phyloP scores from a whole-genome alignment of 2,329 filamentous ascomycete genomes.

The Sporothrix protearum region DNA sequence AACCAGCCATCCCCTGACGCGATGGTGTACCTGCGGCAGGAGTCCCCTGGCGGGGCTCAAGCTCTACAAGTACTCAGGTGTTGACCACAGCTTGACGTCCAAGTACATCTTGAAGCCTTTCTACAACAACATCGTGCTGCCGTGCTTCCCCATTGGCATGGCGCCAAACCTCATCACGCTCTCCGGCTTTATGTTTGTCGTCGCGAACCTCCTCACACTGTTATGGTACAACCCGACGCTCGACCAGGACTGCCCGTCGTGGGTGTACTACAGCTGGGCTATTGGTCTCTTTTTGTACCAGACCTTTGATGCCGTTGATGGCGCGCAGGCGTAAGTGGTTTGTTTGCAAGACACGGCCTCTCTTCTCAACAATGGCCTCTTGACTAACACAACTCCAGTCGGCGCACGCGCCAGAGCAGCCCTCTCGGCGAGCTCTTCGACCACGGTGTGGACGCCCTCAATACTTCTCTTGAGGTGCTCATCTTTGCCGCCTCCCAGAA shows the following conservation, averaged over 20 bases:
- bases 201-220: conserved; percentile 84
- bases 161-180: conserved; percentile 85
- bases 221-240: conserved; percentile 95
- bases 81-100: conserved; percentile 86
- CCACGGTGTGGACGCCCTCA: conserved; percentile 93
- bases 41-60: conserved; percentile 83
- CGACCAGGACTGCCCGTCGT: conserved; percentile 86
- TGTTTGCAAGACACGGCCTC: background rate
- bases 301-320: conserved; percentile 97
- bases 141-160: conserved; percentile 93
- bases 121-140: conserved; percentile 91
- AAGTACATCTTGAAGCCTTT: conserved; percentile 96
- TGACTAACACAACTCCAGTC: conserved; percentile 43
- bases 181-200: conserved; percentile 83
- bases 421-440: conserved; percentile 96
- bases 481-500: conserved; percentile 92
- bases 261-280: conserved; percentile 94
- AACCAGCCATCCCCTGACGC: background rate
- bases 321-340: conserved; percentile 74
- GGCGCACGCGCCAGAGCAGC: conserved; percentile 86
- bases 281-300: conserved; percentile 91
- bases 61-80: conserved; percentile 90
- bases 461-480: conserved; percentile 89
- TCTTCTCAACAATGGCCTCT: background rate
- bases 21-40: conserved; percentile 95